phyloP scores from a whole-genome alignment of 2,329 filamentous ascomycete species.

The Penicillium janthinellum region DNA sequence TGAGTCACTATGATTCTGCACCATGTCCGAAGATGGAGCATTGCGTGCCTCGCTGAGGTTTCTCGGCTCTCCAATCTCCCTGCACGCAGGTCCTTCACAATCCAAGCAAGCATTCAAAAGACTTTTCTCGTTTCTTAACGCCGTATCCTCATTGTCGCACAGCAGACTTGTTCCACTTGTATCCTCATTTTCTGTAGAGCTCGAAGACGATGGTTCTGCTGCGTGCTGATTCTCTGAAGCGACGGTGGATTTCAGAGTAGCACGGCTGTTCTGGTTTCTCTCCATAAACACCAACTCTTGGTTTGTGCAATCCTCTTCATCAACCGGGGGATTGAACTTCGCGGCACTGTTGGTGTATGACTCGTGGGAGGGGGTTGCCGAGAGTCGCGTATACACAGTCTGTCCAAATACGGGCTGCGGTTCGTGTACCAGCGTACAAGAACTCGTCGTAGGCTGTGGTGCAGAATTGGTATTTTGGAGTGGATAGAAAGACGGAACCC shows the following conservation, averaged over 20 bases:
- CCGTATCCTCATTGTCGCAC: neutral
- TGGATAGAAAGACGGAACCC: slow-evolving; percentile 4
- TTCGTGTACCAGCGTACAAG: neutral
- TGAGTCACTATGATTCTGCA: neutral
- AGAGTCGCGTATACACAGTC: neutral
- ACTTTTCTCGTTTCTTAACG: neutral
- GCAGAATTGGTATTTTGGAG: slow-evolving; percentile 8
- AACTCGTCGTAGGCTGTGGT: neutral
- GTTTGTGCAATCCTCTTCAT: neutral
- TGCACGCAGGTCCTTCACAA: neutral
- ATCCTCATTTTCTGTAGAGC: neutral
- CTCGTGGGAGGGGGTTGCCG: neutral
- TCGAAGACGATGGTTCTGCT: neutral
- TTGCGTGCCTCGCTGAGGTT: neutral
- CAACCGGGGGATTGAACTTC: neutral
- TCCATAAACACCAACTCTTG: neutral
- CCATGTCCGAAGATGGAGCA: neutral
- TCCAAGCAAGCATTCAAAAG: neutral
- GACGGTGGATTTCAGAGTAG: neutral
- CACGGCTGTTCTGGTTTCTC: neutral
- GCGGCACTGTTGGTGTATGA: neutral
- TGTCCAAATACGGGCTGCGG: neutral
- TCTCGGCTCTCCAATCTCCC: neutral
- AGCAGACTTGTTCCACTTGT: neutral
- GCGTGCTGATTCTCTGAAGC: slow-evolving; percentile 6